A percentile compares a stretch with the other conserved stretches of the same genome.
These are phyloP conservation scores for Umbelopsis sp. DNA, from an alignment of 371 early-diverging fungal genomes.

Conservation along the genomic window DNA sequence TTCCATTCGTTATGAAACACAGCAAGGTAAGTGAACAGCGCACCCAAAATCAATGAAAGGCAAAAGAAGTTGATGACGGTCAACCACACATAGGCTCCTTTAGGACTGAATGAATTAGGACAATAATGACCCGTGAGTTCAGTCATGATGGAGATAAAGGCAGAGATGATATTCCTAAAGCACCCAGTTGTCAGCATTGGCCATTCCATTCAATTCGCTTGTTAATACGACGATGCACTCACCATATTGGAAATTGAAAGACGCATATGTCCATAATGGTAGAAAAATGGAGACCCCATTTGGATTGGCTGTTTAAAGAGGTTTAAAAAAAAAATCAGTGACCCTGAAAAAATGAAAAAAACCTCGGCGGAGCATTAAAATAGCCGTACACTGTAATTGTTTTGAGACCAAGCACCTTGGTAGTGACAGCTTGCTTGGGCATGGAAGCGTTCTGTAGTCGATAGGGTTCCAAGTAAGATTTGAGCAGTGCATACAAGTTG, in stretches of 20 bases:
- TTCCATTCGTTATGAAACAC: slow-evolving; percentile 28
- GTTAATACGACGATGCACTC: slow-evolving; percentile 6
- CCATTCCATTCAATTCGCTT: neutral
- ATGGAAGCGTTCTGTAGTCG: slow-evolving; percentile 33
- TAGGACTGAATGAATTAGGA: slow-evolving; percentile 21
- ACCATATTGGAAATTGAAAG: slow-evolving; percentile 57
- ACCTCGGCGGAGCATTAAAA: neutral
- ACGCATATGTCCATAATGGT: slow-evolving; percentile 50
- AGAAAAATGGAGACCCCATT: slow-evolving; percentile 53
- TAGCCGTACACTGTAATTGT: slow-evolving; percentile 42
- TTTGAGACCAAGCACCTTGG: slow-evolving; percentile 41
- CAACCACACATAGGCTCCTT: slow-evolving; percentile 27
- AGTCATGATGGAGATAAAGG: slow-evolving; percentile 27
- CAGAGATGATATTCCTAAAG: slow-evolving; percentile 25
- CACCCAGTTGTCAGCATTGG: neutral
- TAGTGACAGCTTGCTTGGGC: slow-evolving; percentile 33
- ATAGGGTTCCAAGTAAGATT: slow-evolving; percentile 50
- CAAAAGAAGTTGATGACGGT: slow-evolving; percentile 24
- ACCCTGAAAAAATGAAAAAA: neutral
- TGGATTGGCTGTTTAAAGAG: slow-evolving; percentile 39
- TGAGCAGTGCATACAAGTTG: slow-evolving; percentile 45
- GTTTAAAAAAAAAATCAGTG: slow-evolving; percentile 17
- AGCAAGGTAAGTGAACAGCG: slow-evolving; percentile 27
- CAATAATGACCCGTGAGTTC: slow-evolving; percentile 27
- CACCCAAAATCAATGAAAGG: slow-evolving; percentile 26